A percentile compares a stretch with the other conserved stretches of the same genome.
Conservation (phyloP, 1,284 basidiomycete species). For the Heterobasidion parviporum region DNA sequence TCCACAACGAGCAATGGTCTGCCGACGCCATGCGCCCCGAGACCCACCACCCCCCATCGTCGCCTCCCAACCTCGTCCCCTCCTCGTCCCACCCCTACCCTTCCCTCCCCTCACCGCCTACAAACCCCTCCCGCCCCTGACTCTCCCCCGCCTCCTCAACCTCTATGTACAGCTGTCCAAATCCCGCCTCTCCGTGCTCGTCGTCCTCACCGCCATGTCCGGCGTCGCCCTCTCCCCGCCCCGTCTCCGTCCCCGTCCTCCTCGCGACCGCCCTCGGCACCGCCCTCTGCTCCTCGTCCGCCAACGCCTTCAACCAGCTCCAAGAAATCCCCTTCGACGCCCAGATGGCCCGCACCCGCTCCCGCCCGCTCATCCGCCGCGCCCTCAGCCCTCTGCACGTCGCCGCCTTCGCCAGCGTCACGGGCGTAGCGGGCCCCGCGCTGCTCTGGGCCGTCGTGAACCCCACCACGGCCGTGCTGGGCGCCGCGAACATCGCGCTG, state of each 20-base stretch:
- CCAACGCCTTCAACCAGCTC: constrained; percentile 93
- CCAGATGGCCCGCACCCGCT: constrained; percentile 91
- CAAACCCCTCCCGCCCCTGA: constrained; percentile 28
- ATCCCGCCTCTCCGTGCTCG: constrained; percentile 79
- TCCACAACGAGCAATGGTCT: constrained; percentile 44
- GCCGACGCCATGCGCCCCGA: constrained; percentile 6
- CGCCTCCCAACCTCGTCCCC: constrained; percentile 8
- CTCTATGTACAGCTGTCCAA: constrained; percentile 86
- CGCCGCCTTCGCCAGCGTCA: constrained; percentile 65
- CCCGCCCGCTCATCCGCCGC: constrained; percentile 81
- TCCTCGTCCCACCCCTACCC: constrained; percentile 5
- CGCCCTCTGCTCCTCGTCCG: constrained; percentile 85
- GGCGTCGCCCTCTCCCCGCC: constrained; percentile 92
- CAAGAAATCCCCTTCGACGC: constrained; percentile 95
- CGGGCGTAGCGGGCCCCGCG: constrained; percentile 72
- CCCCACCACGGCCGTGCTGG: constrained; percentile 80
- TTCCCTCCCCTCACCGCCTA: constrained; percentile 12
- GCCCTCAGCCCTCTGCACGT: constrained; percentile 84
- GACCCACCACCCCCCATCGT: constrained; percentile 8
- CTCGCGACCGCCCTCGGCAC: constrained; percentile 88
- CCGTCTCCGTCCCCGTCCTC: constrained; percentile 75
- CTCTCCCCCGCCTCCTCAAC: constrained; percentile 47
- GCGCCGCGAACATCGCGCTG: constrained; percentile 78
- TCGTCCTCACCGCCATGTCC: constrained; percentile 88
- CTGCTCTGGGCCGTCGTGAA: constrained; percentile 85